Conservation (phyloP, 106 monocot species). For the Agapanthus africanus region DNA sequence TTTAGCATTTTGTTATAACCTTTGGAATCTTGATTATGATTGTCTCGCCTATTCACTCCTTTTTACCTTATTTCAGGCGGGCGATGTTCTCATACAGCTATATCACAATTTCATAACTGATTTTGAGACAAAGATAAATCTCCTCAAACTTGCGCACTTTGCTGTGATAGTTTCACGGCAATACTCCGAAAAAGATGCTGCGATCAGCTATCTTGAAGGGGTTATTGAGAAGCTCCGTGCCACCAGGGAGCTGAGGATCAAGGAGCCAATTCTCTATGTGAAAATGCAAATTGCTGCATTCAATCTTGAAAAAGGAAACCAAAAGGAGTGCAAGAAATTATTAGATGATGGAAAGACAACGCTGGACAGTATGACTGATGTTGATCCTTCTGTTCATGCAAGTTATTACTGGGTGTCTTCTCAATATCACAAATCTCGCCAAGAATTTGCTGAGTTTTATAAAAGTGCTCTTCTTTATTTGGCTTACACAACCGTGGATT, state of each 20-base stretch:
- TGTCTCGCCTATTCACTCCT: background rate
- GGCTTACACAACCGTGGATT: constrained; percentile 93
- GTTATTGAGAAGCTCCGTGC: constrained; percentile 72
- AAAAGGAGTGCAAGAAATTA: constrained; percentile 86
- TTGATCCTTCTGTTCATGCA: constrained; percentile 96
- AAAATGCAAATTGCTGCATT: constrained; percentile 94
- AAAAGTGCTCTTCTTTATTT: constrained; percentile 91
- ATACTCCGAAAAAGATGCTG: constrained; percentile 87
- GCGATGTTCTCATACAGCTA: constrained; percentile 90
- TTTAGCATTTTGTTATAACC: background rate
- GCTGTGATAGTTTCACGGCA: constrained; percentile 77
- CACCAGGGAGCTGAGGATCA: constrained; percentile 52
- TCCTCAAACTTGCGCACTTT: constrained; percentile 92
- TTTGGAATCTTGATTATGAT: background rate
- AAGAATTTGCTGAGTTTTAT: constrained; percentile 97
- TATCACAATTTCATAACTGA: constrained; percentile 98
- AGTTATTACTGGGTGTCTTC: constrained; percentile 93
- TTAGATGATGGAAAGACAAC: constrained; percentile 80
- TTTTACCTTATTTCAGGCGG: constrained; percentile 41
- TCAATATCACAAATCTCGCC: constrained; percentile 72
- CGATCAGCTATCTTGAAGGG: constrained; percentile 81
- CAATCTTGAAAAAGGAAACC: constrained; percentile 66
- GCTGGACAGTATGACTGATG: constrained; percentile 85
- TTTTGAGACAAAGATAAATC: constrained; percentile 99
- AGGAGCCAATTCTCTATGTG: constrained; percentile 84